A percentile compares a stretch with the other conserved stretches of the same genome.
These are phyloP conservation scores for Barnettozyma salicaria DNA, from an alignment of 805 yeast species.

Conservation along the genomic window DNA sequence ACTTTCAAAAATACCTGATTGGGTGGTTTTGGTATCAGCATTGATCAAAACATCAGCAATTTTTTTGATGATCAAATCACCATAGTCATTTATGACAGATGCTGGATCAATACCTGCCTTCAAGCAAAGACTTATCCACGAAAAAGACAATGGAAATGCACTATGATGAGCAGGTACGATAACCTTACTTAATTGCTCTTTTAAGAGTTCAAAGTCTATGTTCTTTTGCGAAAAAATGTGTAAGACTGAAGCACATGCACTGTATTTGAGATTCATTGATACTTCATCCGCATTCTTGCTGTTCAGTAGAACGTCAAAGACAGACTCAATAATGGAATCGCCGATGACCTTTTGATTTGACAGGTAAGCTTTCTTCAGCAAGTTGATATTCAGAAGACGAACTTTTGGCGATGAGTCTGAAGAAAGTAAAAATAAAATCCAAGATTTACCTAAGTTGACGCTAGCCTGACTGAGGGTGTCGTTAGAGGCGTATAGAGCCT, in stretches of 20 bases:
- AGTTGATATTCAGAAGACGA: slow-evolving; percentile 10
- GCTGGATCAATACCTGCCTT: slow-evolving; percentile 62
- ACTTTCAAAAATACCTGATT: slow-evolving; percentile 43
- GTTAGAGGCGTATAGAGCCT: slow-evolving; percentile 37
- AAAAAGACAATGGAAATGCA: slow-evolving; percentile 35
- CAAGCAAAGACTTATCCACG: slow-evolving; percentile 77
- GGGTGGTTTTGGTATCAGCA: slow-evolving; percentile 16
- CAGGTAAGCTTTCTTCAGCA: slow-evolving; percentile 30
- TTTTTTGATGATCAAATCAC: slow-evolving; percentile 19
- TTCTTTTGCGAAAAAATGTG: slow-evolving; percentile 31
- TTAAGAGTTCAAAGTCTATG: slow-evolving; percentile 20
- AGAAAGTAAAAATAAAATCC: slow-evolving; percentile 44
- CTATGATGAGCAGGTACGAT: slow-evolving; percentile 42
- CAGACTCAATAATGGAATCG: slow-evolving; percentile 37
- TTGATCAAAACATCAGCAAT: slow-evolving; percentile 20
- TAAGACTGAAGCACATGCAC: slow-evolving; percentile 33
- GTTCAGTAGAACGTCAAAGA: slow-evolving; percentile 28
- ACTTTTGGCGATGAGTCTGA: slow-evolving; percentile 19
- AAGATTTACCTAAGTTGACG: slow-evolving; percentile 34
- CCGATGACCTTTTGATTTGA: slow-evolving; percentile 37
- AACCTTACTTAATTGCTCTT: slow-evolving; percentile 32
- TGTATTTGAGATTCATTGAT: slow-evolving; percentile 23
- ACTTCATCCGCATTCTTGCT: slow-evolving; percentile 12
- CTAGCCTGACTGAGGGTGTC: slow-evolving; percentile 17
- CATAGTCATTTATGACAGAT: slow-evolving; percentile 35